These are phyloP conservation scores for Spathaspora passalidarum DNA, from an alignment of 805 yeast genomes.

Conservation along the genomic window DNA sequence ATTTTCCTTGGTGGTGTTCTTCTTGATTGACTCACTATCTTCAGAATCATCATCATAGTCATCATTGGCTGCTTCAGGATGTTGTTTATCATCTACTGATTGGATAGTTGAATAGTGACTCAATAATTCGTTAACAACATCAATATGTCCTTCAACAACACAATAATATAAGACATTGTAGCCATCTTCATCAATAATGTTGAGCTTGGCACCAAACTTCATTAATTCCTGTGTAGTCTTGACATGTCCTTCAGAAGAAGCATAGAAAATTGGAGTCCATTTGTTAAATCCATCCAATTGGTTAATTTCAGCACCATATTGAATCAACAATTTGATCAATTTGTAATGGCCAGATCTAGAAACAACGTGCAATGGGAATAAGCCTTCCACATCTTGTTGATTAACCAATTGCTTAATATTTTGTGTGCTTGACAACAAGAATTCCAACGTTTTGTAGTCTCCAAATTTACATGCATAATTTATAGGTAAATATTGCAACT, in stretches of 20 bases:
- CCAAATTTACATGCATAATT: conserved; percentile 89
- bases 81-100: neutral
- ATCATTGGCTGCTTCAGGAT: neutral
- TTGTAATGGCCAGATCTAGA: conserved; percentile 78
- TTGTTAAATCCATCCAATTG: conserved; percentile 79
- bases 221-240: conserved; percentile 69
- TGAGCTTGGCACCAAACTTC: conserved; percentile 66
- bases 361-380: conserved; percentile 82
- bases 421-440: conserved; percentile 46
- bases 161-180: conserved; percentile 83
- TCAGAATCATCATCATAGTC: conserved; percentile 30
- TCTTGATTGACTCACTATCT: conserved; percentile 33
- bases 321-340: conserved; percentile 63
- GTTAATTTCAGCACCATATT: conserved; percentile 73
- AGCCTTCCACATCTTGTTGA: conserved; percentile 82
- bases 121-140: conserved; percentile 69
- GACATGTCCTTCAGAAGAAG: conserved; percentile 80
- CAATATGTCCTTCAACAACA: conserved; percentile 89
- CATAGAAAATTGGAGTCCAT: conserved; percentile 93
- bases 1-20: conserved; percentile 13
- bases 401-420: conserved; percentile 22
- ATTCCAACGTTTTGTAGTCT: conserved; percentile 63
- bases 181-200: conserved; percentile 73
- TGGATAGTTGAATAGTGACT: conserved; percentile 22
- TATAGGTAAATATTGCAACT: conserved; percentile 69